These are phyloP conservation scores for Carex parvula DNA, from an alignment of 176 grass and related monocot species.

Conservation along the genomic window DNA sequence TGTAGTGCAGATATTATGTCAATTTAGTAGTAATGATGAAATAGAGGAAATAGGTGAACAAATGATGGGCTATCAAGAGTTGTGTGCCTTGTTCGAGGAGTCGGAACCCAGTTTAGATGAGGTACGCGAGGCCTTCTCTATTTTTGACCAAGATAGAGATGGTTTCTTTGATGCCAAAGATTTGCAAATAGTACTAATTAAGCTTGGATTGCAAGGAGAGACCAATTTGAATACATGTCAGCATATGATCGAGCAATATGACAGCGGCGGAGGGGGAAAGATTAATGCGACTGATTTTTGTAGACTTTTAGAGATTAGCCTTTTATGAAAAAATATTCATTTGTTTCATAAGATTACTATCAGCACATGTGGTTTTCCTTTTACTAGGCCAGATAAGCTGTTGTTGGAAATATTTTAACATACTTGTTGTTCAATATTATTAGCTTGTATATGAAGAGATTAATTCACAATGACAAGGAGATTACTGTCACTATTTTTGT, in stretches of 20 bases:
- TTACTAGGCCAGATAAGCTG: background rate
- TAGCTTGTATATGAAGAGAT: background rate
- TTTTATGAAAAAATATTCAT: background rate
- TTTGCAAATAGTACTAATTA: conserved; percentile 40
- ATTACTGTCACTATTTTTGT: background rate
- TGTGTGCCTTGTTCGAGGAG: conserved; percentile 42
- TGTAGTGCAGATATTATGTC: background rate
- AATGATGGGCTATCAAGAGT: conserved; percentile 30
- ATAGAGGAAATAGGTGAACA: background rate
- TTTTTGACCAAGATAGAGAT: conserved; percentile 58
- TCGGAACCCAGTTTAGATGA: conserved; percentile 74
- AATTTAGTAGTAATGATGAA: background rate
- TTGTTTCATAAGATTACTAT: background rate
- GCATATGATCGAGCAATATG: conserved; percentile 39
- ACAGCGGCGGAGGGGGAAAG: conserved; percentile 17
- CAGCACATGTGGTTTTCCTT: background rate
- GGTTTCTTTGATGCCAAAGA: conserved; percentile 60
- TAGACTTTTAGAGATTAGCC: conserved; percentile 31
- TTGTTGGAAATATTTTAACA: background rate
- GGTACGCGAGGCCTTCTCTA: conserved; percentile 48
- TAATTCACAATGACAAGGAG: background rate
- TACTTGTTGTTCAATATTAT: background rate
- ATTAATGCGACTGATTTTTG: conserved; percentile 27
- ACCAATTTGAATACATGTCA: conserved; percentile 31
- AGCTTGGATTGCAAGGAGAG: conserved; percentile 45